Base-by-base conservation (phyloP, 129 eudicot genomes). In the Dittrichia graveolens region DNA sequence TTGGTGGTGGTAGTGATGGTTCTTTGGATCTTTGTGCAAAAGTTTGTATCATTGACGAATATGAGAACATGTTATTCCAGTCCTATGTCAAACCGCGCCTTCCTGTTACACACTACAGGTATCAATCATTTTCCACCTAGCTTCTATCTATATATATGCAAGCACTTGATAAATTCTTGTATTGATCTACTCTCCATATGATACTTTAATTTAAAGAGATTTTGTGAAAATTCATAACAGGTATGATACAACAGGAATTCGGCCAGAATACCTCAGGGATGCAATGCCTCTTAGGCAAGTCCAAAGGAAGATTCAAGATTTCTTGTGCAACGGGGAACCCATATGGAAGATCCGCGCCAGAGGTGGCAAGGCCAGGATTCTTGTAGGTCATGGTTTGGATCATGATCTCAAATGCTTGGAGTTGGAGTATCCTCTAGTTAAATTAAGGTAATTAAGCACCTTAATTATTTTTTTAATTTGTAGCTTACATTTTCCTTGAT, bases 1-100 rank as follows among this genome's bases (percentile, higher is more conserved):
- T 95, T 40, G 99, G 99, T 24, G 99, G 99, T 57, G 99, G 99
- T n/a, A 95, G 97, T 74, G 97, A 95, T 78, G 99, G 97, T 45
- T 86, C 99, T 49, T 58, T 91, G 54, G 99, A 95, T 82, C 84
- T 95, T 37, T 95, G 97, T 69, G 97, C 95, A 50, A 91, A 96
- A 79, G 86, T 95, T 55, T 95, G 97, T 83, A 91, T 95, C 45
- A 81, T 84, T 57, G 99, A 95, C 48, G 99, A 95, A 81, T 58
- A 80, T 65, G 97, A 95, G 31, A 88, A 79, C 75, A 83, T 86
- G 48, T 71, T 95, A 54, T 95, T 95, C 50, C 86, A 87, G 4
- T 46, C 90, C 69, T 91, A 88, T 78, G 90, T 95, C 57, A 88
- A 86, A 77, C 99, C 99, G 14, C 75, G 75, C 38, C 80, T 84